Base-by-base conservation (phyloP, 225 moss, liverwort and hornwort genomes). In the Sphagnum contortum region DNA sequence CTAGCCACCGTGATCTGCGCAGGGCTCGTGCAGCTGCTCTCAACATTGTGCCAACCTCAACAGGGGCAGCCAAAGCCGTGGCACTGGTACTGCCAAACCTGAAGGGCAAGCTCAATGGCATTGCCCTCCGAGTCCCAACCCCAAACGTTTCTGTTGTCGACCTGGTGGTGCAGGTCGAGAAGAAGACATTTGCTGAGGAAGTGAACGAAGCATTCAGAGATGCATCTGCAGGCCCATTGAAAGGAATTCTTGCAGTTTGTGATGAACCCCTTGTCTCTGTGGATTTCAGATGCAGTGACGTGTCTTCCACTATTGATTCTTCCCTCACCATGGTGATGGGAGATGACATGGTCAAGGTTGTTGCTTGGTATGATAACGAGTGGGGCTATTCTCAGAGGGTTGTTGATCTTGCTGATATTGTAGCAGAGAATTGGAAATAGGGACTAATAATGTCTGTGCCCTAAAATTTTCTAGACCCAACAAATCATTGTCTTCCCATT, bases 301-400 rank as follows among this genome's bases (percentile, higher is more conserved):
- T 83, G 7, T 83, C 83, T 9, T 83, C 79, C 48, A 83, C 83
- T 4, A 73, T 83, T 3, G 83, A 83, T 61, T 83, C 83, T 0
- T 79, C 79, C 14, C 66, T 83, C 48, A 83, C 83, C 48, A 83
- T 83, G 83, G 83, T 83, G 66, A 83, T 83, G 83, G 83, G 83
- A 45, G 83, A 79, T 29, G 83, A 83, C 70, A 83, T 83, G 83
- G 74, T 83, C 50, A 83, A 79, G 64, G 83, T 83, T 6, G 83
- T 83, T 9, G 83, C 83, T 6, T 83, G 83, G 83, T 83, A 83
- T 64, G 83, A 83, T 71, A 83, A 83, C 66, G 83, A 83, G 63
- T 83, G 83, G 83, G 83, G 83, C 46, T 83, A 83, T 77, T 78
- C 78, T 63, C 83, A 83, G 70, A 79, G 83, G 61, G 83, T 83